phyloP scores from a whole-genome alignment of 2,329 filamentous ascomycete genomes.

The Fusarium liriodendri region DNA sequence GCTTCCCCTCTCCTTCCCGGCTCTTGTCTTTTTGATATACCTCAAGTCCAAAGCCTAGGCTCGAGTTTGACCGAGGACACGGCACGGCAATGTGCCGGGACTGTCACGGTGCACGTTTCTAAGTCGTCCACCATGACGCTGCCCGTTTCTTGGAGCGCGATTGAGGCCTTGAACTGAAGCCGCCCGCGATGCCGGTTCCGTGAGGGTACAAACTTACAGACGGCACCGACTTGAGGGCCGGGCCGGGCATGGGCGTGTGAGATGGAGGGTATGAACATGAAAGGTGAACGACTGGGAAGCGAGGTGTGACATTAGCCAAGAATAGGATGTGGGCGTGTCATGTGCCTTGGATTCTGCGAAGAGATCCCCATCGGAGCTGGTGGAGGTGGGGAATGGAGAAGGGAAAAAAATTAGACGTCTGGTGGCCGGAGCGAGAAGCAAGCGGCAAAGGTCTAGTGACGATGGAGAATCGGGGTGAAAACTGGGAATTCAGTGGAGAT shows the following conservation, averaged over 20 bases:
- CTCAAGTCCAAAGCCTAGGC: constrained; percentile 14
- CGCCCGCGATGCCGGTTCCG: constrained; percentile 22
- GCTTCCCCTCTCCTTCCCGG: constrained; percentile 25
- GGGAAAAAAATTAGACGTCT: background rate
- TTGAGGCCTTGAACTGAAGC: constrained; percentile 5
- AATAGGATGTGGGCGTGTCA: constrained; percentile 2
- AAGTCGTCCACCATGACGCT: constrained; percentile 12
- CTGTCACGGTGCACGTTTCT: background rate
- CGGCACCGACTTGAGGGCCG: constrained; percentile 33
- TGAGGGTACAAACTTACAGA: background rate
- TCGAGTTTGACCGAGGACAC: constrained; percentile 26
- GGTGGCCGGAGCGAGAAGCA: background rate
- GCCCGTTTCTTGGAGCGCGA: background rate
- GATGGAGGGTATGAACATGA: constrained; percentile 19
- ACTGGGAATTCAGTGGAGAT: background rate
- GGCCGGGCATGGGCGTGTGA: constrained; percentile 31
- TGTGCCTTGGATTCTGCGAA: background rate
- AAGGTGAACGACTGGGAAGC: background rate
- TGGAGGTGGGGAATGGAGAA: constrained; percentile 8
- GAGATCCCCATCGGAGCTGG: constrained; percentile 2
- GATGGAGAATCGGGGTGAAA: background rate
- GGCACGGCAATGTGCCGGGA: constrained; percentile 20
- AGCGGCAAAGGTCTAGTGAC: background rate
- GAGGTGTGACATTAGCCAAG: constrained; percentile 7
- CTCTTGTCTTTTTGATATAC: constrained; percentile 23